Percentiles rank a stretch among this genome's conserved stretches.
phyloP scores from a whole-genome alignment of 352 stramenopile species.

The Thraustochytrium sp. region DNA sequence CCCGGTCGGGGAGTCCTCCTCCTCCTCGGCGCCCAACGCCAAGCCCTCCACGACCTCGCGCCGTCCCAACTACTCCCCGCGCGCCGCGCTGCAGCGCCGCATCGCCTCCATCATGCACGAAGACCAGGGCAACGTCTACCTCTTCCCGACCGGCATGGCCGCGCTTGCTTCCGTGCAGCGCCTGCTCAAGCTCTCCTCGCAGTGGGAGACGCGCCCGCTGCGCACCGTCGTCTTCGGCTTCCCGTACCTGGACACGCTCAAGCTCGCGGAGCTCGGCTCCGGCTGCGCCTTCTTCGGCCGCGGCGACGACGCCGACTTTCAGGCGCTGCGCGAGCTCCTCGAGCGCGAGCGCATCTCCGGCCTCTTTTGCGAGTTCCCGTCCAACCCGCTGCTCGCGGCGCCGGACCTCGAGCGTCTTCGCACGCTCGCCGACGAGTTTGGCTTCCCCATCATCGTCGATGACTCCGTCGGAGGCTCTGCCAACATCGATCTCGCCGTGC shows the following conservation, averaged over 20 bases:
- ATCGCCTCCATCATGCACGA: conserved; percentile 53
- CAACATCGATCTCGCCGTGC: conserved; percentile 68
- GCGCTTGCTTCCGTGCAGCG: conserved; percentile 53
- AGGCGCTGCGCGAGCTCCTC: conserved; percentile 59
- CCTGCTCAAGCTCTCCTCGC: conserved; percentile 14
- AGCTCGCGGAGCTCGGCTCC: conserved; percentile 69
- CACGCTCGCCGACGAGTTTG: conserved; percentile 70
- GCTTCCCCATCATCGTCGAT: conserved; percentile 76
- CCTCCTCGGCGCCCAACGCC: too few species aligned
- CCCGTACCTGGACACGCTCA: conserved; percentile 86
- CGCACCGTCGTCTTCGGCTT: conserved; percentile 78
- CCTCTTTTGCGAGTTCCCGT: conserved; percentile 85
- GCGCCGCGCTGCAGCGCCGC: conserved; percentile 56
- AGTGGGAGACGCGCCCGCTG: conserved; percentile 32
- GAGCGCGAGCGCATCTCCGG: conserved; percentile 66
- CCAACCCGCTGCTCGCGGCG: conserved; percentile 79
- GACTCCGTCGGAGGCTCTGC: conserved; percentile 77
- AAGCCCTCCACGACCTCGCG: not conserved
- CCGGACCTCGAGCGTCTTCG: conserved; percentile 71
- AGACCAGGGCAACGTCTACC: conserved; percentile 53
- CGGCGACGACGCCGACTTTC: conserved; percentile 59
- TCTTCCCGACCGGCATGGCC: conserved; percentile 75
- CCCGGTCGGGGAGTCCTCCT: too few species aligned
- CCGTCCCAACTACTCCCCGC: conserved; percentile 49
- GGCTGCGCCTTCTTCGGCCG: conserved; percentile 81